Evolutionary conservation across 2,329 filamentous ascomycete species (phyloP).

Genomic region (Neurospora sp.): DNA sequence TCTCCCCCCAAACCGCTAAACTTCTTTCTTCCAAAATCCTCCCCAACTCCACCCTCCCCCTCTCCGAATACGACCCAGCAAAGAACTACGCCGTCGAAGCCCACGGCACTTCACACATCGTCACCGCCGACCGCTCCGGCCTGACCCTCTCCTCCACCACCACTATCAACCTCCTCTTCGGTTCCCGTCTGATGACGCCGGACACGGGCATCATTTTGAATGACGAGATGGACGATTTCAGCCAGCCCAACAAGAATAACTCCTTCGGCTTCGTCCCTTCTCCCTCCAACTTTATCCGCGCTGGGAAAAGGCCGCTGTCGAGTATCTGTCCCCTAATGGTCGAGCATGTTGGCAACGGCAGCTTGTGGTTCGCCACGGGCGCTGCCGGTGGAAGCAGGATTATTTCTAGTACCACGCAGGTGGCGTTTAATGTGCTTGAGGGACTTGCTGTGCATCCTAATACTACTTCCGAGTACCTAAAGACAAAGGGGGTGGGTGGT

Average conservation of each 20-base stretch:
- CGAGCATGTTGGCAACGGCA: slow-evolving; percentile 52
- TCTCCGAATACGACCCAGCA: slow-evolving; percentile 65
- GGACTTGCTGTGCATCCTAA: slow-evolving; percentile 20
- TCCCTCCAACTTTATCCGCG: slow-evolving; percentile 69
- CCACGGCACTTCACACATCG: slow-evolving; percentile 65
- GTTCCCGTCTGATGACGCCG: slow-evolving; percentile 67
- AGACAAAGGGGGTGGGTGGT: neutral
- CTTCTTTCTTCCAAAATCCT: slow-evolving; percentile 57
- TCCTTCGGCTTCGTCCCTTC: slow-evolving; percentile 79
- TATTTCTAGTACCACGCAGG: slow-evolving; percentile 74
- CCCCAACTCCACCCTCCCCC: slow-evolving; percentile 61
- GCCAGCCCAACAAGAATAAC: slow-evolving; percentile 67
- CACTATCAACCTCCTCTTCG: slow-evolving; percentile 82
- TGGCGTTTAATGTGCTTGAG: slow-evolving; percentile 65
- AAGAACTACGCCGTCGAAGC: slow-evolving; percentile 54
- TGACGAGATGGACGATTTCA: slow-evolving; percentile 72
- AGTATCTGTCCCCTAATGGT: slow-evolving; percentile 77
- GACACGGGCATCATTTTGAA: slow-evolving; percentile 75
- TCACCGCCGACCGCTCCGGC: slow-evolving; percentile 61
- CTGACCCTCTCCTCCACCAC: slow-evolving; percentile 75
- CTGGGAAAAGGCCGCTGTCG: slow-evolving; percentile 73
- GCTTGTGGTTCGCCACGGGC: slow-evolving; percentile 63
- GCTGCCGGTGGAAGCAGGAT: slow-evolving; percentile 78
- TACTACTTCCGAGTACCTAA: neutral
- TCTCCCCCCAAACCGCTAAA: slow-evolving; percentile 49